These are phyloP conservation scores for Fraxinus nigra DNA, from an alignment of 305 asterid species.

Conservation along the genomic window DNA sequence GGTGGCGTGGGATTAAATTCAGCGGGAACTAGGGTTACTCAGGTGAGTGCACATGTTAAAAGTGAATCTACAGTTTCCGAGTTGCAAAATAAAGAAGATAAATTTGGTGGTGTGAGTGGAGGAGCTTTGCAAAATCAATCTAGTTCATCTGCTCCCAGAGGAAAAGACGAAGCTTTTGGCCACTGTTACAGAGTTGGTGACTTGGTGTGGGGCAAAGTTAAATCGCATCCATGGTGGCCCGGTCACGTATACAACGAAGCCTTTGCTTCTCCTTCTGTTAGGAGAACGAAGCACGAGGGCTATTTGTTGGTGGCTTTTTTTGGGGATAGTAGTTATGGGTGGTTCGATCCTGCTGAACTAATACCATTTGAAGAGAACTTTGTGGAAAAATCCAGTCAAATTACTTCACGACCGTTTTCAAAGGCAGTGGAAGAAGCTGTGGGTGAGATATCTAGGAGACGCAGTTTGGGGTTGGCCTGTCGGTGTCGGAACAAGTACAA, in stretches of 20 bases:
- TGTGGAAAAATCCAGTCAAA: constrained; percentile 67
- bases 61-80: constrained; percentile 24
- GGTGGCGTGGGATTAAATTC: background rate
- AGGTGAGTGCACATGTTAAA: constrained; percentile 6
- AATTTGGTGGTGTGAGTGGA: constrained; percentile 3
- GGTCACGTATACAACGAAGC: constrained; percentile 75
- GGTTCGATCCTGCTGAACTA: constrained; percentile 81
- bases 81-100: constrained; percentile 17
- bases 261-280: constrained; percentile 63
- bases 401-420: constrained; percentile 42
- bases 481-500: constrained; percentile 62
- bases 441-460: constrained; percentile 69
- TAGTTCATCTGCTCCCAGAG: constrained; percentile 10
- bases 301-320: constrained; percentile 82
- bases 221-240: constrained; percentile 99
- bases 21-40: constrained; percentile 22
- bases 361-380: constrained; percentile 72
- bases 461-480: constrained; percentile 71
- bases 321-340: constrained; percentile 89
- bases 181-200: constrained; percentile 71
- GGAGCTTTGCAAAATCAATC: constrained; percentile 3
- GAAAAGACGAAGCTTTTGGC: constrained; percentile 45
- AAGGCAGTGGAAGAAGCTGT: constrained; percentile 83
- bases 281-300: constrained; percentile 69
- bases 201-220: constrained; percentile 98